phyloP scores from a whole-genome alignment of 495 filamentous ascomycete species.

The Rusavskia elegans region DNA sequence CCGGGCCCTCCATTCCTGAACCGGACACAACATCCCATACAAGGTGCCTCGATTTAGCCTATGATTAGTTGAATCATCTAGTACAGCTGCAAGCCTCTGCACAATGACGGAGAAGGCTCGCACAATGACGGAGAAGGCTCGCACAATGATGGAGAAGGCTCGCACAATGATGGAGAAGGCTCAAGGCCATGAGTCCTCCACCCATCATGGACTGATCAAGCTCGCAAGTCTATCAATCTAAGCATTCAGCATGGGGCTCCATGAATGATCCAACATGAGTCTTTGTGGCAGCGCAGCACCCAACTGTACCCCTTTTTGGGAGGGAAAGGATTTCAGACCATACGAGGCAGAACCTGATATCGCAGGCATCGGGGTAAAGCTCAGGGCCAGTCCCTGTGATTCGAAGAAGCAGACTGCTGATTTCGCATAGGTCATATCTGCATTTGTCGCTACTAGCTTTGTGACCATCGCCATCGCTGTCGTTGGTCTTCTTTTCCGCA shows the following conservation, averaged over 20 bases:
- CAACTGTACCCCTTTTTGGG: conserved; percentile 1
- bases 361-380: conserved; percentile 10
- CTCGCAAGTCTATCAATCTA: neutral
- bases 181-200: neutral
- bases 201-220: neutral
- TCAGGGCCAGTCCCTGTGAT: too few species aligned
- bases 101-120: too few species aligned
- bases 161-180: too few species aligned
- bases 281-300: conserved; percentile 3
- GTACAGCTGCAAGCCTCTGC: too few species aligned
- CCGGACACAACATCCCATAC: too few species aligned
- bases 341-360: conserved; percentile 12
- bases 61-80: too few species aligned
- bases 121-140: too few species aligned
- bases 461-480: neutral
- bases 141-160: too few species aligned
- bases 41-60: too few species aligned
- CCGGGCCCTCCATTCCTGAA: too few species aligned
- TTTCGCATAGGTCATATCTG: conserved; percentile 3
- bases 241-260: neutral
- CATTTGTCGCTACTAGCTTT: conserved; percentile 5
- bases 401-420: neutral
- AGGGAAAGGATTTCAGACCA: neutral
- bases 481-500: too few species aligned
- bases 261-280: neutral